Conservation (phyloP, 495 filamentous ascomycete genomes). For the Aspergillus kassunensis region DNA sequence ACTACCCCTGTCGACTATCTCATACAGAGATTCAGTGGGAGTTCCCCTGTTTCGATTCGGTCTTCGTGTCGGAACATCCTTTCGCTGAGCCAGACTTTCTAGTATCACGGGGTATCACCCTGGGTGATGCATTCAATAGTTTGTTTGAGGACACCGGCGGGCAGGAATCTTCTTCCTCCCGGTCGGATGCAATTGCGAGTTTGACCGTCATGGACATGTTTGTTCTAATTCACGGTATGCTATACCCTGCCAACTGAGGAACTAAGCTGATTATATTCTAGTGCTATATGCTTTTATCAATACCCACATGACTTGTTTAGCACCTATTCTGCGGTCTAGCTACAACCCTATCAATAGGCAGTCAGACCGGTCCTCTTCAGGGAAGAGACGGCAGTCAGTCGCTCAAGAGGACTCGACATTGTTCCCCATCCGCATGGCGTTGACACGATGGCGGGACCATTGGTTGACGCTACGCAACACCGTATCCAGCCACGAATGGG, state of each 20-base stretch:
- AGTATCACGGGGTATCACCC: constrained; percentile 27
- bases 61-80: constrained; percentile 39
- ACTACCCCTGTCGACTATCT: constrained; percentile 39
- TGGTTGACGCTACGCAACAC: constrained; percentile 34
- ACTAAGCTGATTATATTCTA: constrained; percentile 7
- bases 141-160: constrained; percentile 26
- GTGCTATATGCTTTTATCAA: constrained; percentile 45
- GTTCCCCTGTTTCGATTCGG: constrained; percentile 33
- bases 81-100: constrained; percentile 36
- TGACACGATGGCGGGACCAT: constrained; percentile 37
- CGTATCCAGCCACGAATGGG: constrained; percentile 36
- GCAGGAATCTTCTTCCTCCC: constrained; percentile 4
- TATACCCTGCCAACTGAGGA: not conserved
- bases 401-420: constrained; percentile 36
- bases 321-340: constrained; percentile 22
- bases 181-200: constrained; percentile 7
- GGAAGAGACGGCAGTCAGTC: constrained; percentile 7
- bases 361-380: not conserved
- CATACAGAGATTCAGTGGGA: constrained; percentile 39
- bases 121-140: constrained; percentile 33
- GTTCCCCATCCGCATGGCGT: constrained; percentile 29
- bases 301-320: constrained; percentile 41
- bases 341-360: constrained; percentile 6
- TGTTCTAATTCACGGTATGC: constrained; percentile 41
- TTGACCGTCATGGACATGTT: constrained; percentile 42